phyloP scores from a whole-genome alignment of 495 filamentous ascomycete genomes.

The Chaetomium cochliodes region DNA sequence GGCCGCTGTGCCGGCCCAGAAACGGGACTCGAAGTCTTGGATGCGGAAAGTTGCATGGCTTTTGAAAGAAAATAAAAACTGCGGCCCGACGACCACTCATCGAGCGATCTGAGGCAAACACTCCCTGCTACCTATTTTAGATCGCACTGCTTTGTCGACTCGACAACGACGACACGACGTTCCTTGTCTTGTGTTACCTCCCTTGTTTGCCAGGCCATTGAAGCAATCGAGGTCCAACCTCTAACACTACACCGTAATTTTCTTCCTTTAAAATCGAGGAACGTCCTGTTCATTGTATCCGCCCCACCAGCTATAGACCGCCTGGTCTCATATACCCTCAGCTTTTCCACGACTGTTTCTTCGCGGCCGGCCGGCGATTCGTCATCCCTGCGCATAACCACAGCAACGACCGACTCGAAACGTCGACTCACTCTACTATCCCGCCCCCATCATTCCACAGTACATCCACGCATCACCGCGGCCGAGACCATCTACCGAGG shows the following conservation, averaged over 20 bases:
- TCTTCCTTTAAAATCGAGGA: not conserved
- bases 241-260: constrained; percentile 1
- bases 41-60: not conserved
- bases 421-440: too few relatives aligned
- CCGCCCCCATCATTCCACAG: not conserved
- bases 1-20: constrained; percentile 6
- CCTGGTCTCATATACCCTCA: not conserved
- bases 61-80: constrained; percentile 6
- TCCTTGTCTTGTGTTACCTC: not conserved
- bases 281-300: too few relatives aligned
- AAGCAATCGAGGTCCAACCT: constrained; percentile 1
- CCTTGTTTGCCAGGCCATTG: not conserved
- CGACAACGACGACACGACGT: not conserved
- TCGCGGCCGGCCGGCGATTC: not conserved
- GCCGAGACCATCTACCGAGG: not conserved
- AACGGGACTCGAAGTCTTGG: not conserved
- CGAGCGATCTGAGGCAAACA: not conserved
- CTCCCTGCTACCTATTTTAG: not conserved
- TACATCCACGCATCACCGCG: not conserved
- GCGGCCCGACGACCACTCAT: constrained; percentile 11
- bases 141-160: not conserved
- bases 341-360: not conserved
- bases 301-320: constrained; percentile 1
- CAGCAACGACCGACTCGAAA: not conserved
- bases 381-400: not conserved